These are phyloP conservation scores for Agaricus subrufescens DNA, from an alignment of 768 basidiomycete species.

Conservation along the genomic window DNA sequence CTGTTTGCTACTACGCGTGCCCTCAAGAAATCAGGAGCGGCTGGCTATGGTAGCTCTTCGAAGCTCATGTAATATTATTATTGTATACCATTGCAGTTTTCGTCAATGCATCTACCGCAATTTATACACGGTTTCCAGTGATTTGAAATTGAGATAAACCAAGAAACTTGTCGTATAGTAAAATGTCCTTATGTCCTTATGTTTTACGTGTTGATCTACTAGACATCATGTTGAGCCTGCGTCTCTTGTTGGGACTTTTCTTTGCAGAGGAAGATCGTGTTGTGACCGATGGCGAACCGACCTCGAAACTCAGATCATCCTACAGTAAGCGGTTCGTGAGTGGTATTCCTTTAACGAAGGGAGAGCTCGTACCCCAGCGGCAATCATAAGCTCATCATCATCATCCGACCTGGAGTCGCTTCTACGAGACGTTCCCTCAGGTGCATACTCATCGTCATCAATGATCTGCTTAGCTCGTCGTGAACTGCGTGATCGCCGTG, in stretches of 20 bases:
- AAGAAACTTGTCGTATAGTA: background rate
- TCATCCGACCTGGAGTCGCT: conserved; percentile 19
- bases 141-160: background rate
- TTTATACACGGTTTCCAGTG: background rate
- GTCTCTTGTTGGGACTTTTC: conserved; percentile 9
- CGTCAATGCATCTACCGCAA: background rate
- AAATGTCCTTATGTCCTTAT: background rate
- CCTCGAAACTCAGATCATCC: conserved; percentile 18
- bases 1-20: conserved; percentile 78
- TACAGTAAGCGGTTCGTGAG: conserved; percentile 14
- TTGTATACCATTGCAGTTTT: conserved; percentile 11
- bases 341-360: background rate
- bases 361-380: conserved; percentile 41
- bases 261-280: conserved; percentile 28
- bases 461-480: conserved; percentile 11
- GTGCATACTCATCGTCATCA: conserved; percentile 12
- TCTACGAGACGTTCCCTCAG: background rate
- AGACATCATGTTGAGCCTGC: background rate
- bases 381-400: conserved; percentile 61
- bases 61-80: conserved; percentile 39
- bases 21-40: conserved; percentile 54
- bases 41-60: conserved; percentile 27
- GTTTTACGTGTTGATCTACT: conserved; percentile 24
- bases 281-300: conserved; percentile 20
- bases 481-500: conserved; percentile 3